Evolutionary conservation across 805 yeast genomes (phyloP).

Genomic region (Hanseniaspora opuntiae): DNA sequence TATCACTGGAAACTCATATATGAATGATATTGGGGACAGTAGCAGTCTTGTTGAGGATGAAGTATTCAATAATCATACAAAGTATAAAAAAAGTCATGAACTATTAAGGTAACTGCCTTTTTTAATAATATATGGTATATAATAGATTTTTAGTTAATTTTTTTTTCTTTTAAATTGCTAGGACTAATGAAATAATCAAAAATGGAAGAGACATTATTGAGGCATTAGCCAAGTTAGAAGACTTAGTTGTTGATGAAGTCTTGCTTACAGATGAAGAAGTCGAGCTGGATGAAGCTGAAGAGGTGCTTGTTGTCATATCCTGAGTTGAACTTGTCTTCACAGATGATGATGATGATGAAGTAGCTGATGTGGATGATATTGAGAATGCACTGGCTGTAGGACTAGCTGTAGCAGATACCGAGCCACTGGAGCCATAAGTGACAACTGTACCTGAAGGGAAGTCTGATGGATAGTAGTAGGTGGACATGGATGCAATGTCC

Average conservation of each 20-base stretch:
- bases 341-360: not conserved
- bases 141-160: no score
- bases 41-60: not conserved
- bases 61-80: not conserved
- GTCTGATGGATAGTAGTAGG: conserved; percentile 21
- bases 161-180: not conserved
- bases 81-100: not conserved
- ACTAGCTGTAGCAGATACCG: not conserved
- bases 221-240: not conserved
- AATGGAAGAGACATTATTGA: not conserved
- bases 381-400: not conserved
- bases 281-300: not conserved
- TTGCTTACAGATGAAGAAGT: not conserved
- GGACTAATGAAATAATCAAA: not conserved
- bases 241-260: not conserved
- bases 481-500: conserved; percentile 16
- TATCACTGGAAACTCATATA: not conserved
- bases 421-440: not conserved
- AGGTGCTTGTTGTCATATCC: not conserved
- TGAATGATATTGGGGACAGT: not conserved
- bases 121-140: not conserved
- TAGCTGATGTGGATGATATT: not conserved
- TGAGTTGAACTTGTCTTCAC: not conserved
- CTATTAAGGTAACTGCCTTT: not conserved
- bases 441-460: conserved; percentile 12